phyloP scores from a whole-genome alignment of 2,329 filamentous ascomycete species.

The Microdochium paspali region DNA sequence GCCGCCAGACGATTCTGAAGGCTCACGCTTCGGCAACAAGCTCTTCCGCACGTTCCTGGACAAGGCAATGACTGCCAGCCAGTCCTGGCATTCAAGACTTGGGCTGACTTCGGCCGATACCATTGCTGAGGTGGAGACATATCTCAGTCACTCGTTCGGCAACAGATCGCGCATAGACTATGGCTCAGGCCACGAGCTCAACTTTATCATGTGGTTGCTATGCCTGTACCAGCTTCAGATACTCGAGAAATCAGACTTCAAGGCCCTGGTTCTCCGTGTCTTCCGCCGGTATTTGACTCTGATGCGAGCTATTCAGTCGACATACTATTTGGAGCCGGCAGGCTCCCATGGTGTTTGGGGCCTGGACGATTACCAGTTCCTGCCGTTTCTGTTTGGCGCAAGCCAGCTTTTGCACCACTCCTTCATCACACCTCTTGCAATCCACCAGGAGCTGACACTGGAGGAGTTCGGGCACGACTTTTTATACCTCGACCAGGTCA shows the following conservation, averaged over 20 bases:
- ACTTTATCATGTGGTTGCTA: constrained; percentile 95
- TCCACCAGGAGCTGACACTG: constrained; percentile 80
- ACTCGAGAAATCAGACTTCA: constrained; percentile 58
- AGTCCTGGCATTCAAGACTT: constrained; percentile 55
- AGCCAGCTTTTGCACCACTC: constrained; percentile 80
- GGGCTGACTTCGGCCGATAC: constrained; percentile 42
- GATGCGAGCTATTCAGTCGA: constrained; percentile 81
- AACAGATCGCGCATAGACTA: constrained; percentile 88
- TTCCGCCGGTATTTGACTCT: constrained; percentile 76
- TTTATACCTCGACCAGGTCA: constrained; percentile 85
- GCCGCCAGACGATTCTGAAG: constrained; percentile 77
- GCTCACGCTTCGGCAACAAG: constrained; percentile 91
- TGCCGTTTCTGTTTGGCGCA: constrained; percentile 91
- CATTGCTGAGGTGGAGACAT: constrained; percentile 64
- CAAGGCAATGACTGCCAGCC: constrained; percentile 45
- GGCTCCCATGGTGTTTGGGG: constrained; percentile 98
- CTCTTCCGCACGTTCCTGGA: constrained; percentile 78
- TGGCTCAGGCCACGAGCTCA: constrained; percentile 92
- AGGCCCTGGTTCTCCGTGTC: constrained; percentile 63
- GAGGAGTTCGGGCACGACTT: constrained; percentile 81
- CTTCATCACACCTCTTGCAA: constrained; percentile 68
- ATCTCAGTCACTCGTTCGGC: constrained; percentile 76
- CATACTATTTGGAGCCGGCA: constrained; percentile 94
- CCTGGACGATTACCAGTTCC: constrained; percentile 92
- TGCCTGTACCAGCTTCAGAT: constrained; percentile 75